Base-by-base conservation (phyloP, 495 filamentous ascomycete species). In the Aspergillus indologenus region DNA sequence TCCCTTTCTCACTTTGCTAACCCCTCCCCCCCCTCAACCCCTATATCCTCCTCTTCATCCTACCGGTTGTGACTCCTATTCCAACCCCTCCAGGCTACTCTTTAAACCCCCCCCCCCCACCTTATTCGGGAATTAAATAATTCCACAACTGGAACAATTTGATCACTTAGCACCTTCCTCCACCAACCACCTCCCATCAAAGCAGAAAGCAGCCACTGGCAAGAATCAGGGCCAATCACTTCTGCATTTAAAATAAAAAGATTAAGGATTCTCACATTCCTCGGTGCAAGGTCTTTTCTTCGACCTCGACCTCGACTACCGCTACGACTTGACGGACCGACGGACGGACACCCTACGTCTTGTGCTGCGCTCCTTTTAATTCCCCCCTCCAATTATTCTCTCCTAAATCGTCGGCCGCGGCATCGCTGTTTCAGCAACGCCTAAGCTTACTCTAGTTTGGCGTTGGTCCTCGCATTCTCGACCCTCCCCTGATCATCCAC, bases 361-460 rank as follows among this genome's bases (percentile, higher is more conserved):
- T 29, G 26, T 40, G 34, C 34, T 40, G n/a, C n/a, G n/a, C n/a
- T n/a, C n/a, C 34, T 11, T 54, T 57, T 54, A 47, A 54, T 48
- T 19, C 57, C 51, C 60, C 56, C 58, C 60, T 59, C 60, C 59
- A 60, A 62, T 59, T 34, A 57, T 47, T 48, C 8, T 5, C 50
- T 52, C 60, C 63, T 54, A 58, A 54, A 62, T 54, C 46, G 50
- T 54, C 51, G 49, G 57, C 64, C 64, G 61, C 58, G 58, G 58
- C 65, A 61, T 65, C 62, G 63, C 63, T 53, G 62, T 68, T 68
- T 68, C 65, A 68, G 43, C 53, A 64, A 23, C 51, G 34, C 50
- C 46, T 57, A 43, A 24, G 53, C 40, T 57, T 45, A 22, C 55
- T 26, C 53, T 58, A 56, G 46, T 46, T 48, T 61, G 42, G 45